A percentile compares a stretch with the other conserved stretches of the same genome.
Conservation (phyloP, 2,329 filamentous ascomycete species). For the Sarocladiaceae sp. region DNA sequence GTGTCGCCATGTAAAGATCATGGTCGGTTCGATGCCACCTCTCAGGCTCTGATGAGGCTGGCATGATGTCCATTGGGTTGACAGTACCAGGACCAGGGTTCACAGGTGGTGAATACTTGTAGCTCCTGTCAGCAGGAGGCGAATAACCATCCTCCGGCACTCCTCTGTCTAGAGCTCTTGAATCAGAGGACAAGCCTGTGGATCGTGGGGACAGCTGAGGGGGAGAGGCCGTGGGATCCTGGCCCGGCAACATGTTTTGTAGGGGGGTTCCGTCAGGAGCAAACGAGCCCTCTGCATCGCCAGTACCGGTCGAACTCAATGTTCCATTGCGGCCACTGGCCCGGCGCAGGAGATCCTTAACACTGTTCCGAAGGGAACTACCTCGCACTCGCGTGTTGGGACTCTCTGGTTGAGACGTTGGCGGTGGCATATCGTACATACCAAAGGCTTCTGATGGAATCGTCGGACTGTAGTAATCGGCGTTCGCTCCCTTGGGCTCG, state of each 20-base stretch:
- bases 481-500: constrained; percentile 19
- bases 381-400: constrained; percentile 19
- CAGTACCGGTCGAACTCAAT: constrained; percentile 16
- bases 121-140: constrained; percentile 16
- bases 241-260: constrained; percentile 10
- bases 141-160: constrained; percentile 12
- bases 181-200: background rate
- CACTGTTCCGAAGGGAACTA: constrained; percentile 28
- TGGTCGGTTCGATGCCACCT: constrained; percentile 31
- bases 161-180: background rate
- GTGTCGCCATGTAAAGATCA: constrained; percentile 23
- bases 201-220: constrained; percentile 19
- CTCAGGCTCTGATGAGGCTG: constrained; percentile 31
- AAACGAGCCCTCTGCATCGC: background rate
- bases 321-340: constrained; percentile 26
- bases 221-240: constrained; percentile 23
- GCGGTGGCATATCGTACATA: constrained; percentile 19
- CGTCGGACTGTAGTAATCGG: constrained; percentile 35
- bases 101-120: constrained; percentile 2
- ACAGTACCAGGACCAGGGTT: constrained; percentile 39
- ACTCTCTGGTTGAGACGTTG: background rate
- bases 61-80: constrained; percentile 50
- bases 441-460: constrained; percentile 35
- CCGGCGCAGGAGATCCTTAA: constrained; percentile 29
- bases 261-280: background rate